Evolutionary conservation across 129 eudicot genomes (phyloP).

Genomic region (Smallanthus sonchifolius): DNA sequence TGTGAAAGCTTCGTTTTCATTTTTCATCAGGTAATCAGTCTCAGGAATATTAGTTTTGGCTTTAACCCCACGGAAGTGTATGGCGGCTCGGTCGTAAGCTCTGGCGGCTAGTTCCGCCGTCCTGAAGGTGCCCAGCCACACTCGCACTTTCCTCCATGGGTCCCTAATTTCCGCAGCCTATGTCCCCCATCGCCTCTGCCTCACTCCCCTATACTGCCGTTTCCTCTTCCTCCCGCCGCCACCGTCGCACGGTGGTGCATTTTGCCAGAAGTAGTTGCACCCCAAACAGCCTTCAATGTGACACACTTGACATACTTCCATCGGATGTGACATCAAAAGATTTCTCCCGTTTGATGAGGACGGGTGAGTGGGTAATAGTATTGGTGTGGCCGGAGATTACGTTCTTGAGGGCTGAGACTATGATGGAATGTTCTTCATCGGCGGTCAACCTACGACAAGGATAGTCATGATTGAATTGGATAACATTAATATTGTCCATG

Average conservation of each 20-base stretch:
- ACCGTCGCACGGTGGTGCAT: conserved; percentile 7
- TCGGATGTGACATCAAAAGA: background rate
- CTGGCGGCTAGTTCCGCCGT: conserved; percentile 50
- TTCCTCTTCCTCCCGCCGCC: conserved; percentile 18
- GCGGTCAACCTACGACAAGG: background rate
- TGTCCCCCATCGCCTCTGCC: conserved; percentile 36
- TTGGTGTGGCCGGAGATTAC: conserved; percentile 11
- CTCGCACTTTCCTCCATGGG: conserved; percentile 33
- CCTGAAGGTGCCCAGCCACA: conserved; percentile 50
- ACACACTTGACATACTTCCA: conserved; percentile 22
- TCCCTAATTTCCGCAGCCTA: conserved; percentile 57
- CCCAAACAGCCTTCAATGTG: conserved; percentile 25
- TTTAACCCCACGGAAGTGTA: conserved; percentile 44
- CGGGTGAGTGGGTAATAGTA: background rate
- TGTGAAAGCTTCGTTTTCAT: background rate
- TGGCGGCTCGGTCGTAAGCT: conserved; percentile 53
- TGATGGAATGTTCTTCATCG: conserved; percentile 26
- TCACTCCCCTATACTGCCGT: conserved; percentile 28
- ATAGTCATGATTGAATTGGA: background rate
- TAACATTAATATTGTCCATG: background rate
- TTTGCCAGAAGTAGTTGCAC: conserved; percentile 21
- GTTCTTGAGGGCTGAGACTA: conserved; percentile 13
- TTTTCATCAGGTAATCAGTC: conserved; percentile 24
- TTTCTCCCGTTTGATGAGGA: too few species aligned
- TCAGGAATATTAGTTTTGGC: conserved; percentile 50